Percentiles rank a stretch among this genome's conserved stretches.
Evolutionary conservation across 495 filamentous ascomycete species (phyloP).

Genomic region (Pyronema omphalodes): DNA sequence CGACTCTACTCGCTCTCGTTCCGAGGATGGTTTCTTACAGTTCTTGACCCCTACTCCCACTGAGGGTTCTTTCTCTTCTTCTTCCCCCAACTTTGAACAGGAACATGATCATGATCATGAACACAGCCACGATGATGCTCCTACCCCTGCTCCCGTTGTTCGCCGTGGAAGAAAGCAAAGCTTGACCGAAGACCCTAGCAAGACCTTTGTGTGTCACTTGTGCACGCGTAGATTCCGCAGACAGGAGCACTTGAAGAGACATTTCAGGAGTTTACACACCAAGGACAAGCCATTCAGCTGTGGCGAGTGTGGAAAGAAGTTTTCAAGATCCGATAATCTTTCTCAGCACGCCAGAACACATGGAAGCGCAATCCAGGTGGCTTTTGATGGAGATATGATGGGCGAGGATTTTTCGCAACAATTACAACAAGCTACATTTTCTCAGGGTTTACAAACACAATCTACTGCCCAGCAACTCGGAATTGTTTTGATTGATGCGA

Average conservation of each 20-base stretch:
- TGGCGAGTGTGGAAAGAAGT: constrained; percentile 95
- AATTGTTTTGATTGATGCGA: constrained; percentile 20
- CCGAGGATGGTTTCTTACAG: constrained; percentile 13
- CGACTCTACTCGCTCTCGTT: constrained; percentile 21
- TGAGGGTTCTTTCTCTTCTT: constrained; percentile 27
- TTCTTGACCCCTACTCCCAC: constrained; percentile 18
- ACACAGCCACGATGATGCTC: constrained; percentile 24
- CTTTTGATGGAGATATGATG: constrained; percentile 49
- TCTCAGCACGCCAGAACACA: constrained; percentile 92
- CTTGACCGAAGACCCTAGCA: constrained; percentile 90
- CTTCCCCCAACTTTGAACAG: constrained; percentile 23
- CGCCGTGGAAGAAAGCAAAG: constrained; percentile 98
- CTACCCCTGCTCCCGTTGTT: constrained; percentile 41
- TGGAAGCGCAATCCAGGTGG: constrained; percentile 75
- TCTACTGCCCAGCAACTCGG: constrained; percentile 15
- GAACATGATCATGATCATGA: constrained; percentile 3
- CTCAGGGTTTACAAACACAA: neutral
- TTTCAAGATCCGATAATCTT: constrained; percentile 93
- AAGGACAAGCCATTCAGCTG: constrained; percentile 98
- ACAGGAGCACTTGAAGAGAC: constrained; percentile 96
- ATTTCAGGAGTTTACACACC: constrained; percentile 95
- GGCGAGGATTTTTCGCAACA: constrained; percentile 18
- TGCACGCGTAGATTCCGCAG: constrained; percentile 95
- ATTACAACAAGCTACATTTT: constrained; percentile 5
- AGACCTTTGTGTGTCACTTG: constrained; percentile 91